Evolutionary conservation across 768 basidiomycete genomes (phyloP).

Genomic region (Trametes maxima): DNA sequence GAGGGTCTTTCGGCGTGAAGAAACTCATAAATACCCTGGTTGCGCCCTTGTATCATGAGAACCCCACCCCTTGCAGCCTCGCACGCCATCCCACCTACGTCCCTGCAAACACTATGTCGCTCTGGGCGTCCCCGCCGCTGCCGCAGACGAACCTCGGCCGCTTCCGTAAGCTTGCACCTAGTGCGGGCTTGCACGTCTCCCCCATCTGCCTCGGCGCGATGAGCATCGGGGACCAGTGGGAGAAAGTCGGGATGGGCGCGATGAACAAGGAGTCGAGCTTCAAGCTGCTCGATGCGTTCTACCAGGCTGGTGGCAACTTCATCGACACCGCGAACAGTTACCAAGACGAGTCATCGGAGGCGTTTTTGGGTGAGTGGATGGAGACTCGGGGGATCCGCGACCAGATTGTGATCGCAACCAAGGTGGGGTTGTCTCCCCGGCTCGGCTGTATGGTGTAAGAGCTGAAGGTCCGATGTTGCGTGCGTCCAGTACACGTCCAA

Average conservation of each 20-base stretch:
- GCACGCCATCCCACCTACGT: not conserved
- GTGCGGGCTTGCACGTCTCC: slow-evolving; percentile 46
- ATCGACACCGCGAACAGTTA: slow-evolving; percentile 44
- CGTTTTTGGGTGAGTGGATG: slow-evolving; percentile 43
- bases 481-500: slow-evolving; percentile 1
- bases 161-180: slow-evolving; percentile 40
- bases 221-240: slow-evolving; percentile 46
- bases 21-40: no score
- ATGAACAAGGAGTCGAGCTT: slow-evolving; percentile 43
- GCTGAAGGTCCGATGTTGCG: no score
- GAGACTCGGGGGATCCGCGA: slow-evolving; percentile 34
- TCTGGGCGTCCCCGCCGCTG: not conserved
- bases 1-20: no score
- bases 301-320: slow-evolving; percentile 44
- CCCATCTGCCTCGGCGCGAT: slow-evolving; percentile 48
- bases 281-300: slow-evolving; percentile 18
- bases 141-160: slow-evolving; percentile 27
- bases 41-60: no score
- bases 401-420: slow-evolving; percentile 34
- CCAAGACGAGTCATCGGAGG: slow-evolving; percentile 35
- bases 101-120: slow-evolving; percentile 26
- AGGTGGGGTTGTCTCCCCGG: not conserved
- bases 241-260: slow-evolving; percentile 32
- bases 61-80: not conserved
- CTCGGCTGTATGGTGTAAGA: no score